Conservation (phyloP, 2,329 filamentous ascomycete species). For the Verticillium dahliae region DNA sequence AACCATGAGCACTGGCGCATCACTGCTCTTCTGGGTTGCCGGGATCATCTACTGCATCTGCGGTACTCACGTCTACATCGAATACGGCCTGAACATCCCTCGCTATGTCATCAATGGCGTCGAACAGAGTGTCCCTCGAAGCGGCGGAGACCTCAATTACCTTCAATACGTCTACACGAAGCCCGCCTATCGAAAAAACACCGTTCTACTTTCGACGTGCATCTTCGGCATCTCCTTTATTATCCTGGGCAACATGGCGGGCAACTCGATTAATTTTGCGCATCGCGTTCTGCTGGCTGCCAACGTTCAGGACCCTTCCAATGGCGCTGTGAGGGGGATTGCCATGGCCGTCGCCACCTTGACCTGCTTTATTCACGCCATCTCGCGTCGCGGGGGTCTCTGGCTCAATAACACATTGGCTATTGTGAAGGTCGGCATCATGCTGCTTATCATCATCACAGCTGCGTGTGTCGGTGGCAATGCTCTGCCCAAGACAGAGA, state of each 20-base stretch:
- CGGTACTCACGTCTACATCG: constrained; percentile 31
- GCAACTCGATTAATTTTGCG: constrained; percentile 41
- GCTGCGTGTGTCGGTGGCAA: constrained; percentile 21
- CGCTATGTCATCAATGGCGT: constrained; percentile 29
- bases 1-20: constrained; percentile 22
- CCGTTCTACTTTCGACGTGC: constrained; percentile 32
- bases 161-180: constrained; percentile 36
- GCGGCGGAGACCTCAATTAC: constrained; percentile 41
- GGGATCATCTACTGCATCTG: constrained; percentile 29
- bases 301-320: constrained; percentile 16
- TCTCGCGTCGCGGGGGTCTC: constrained; percentile 43
- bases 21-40: constrained; percentile 32
- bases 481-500: constrained; percentile 15
- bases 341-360: constrained; percentile 36
- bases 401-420: constrained; percentile 44
- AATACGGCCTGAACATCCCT: constrained; percentile 40
- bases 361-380: constrained; percentile 40
- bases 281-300: constrained; percentile 30
- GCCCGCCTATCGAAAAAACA: constrained; percentile 25
- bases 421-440: constrained; percentile 38
- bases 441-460: constrained; percentile 33
- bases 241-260: constrained; percentile 38
- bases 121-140: constrained; percentile 33
- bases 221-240: constrained; percentile 39
- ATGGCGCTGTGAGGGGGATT: constrained; percentile 34